Conservation (phyloP, 2,329 filamentous ascomycete species). For the Aspergillus pseudoglaucus region DNA sequence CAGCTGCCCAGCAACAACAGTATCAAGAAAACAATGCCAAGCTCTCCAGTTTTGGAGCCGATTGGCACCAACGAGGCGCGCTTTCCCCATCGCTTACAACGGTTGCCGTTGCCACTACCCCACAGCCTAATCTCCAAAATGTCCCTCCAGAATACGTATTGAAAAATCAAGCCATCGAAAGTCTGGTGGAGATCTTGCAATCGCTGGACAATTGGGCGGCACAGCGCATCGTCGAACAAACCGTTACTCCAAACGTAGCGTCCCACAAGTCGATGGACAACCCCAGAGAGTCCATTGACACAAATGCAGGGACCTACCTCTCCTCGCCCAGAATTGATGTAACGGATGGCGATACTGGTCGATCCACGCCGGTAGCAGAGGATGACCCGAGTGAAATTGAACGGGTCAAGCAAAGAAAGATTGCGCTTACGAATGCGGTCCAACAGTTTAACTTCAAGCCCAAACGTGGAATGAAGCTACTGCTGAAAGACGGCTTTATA, state of each 20-base stretch:
- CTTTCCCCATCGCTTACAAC: slow-evolving; percentile 81
- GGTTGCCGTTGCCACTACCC: slow-evolving; percentile 57
- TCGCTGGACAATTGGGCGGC: slow-evolving; percentile 92
- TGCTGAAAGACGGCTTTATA: slow-evolving; percentile 84
- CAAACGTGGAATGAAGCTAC: slow-evolving; percentile 79
- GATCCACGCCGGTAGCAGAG: slow-evolving; percentile 64
- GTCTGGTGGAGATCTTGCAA: slow-evolving; percentile 77
- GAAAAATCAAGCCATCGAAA: slow-evolving; percentile 83
- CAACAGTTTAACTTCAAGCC: slow-evolving; percentile 97
- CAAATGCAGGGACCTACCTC: slow-evolving; percentile 43
- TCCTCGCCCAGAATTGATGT: slow-evolving; percentile 55
- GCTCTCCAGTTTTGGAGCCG: slow-evolving; percentile 51
- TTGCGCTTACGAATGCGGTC: slow-evolving; percentile 80
- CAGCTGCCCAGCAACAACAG: slow-evolving; percentile 69
- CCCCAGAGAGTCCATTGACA: slow-evolving; percentile 71
- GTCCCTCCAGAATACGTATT: slow-evolving; percentile 85
- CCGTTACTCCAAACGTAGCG: slow-evolving; percentile 45
- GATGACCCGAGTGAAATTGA: slow-evolving; percentile 94
- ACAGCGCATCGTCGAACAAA: slow-evolving; percentile 53
- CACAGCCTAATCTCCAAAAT: slow-evolving; percentile 48
- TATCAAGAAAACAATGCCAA: slow-evolving; percentile 74
- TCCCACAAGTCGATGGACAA: slow-evolving; percentile 52
- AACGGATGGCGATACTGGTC: slow-evolving; percentile 48
- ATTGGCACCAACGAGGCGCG: slow-evolving; percentile 83
- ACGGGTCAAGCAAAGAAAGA: slow-evolving; percentile 89